Evolutionary conservation across 257 asterid genomes (phyloP), one percentile per base, ranked within the genome.

Genomic region (Verbena officinalis): DNA sequence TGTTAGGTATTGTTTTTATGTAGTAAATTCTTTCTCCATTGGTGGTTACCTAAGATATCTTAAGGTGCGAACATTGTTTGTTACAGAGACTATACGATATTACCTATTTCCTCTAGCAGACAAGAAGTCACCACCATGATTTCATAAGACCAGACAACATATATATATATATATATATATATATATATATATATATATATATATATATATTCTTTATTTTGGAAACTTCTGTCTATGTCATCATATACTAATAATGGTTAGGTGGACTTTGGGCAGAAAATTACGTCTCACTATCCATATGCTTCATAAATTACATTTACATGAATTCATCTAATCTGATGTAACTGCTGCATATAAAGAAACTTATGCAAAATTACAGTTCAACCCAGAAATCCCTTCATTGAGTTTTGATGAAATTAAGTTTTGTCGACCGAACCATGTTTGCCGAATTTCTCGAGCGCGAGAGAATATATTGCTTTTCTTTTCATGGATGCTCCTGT

Each of bases 381-480:
- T 36, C 39, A 10, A 12, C 6, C 54, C 33, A 27, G 23, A 52
- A 52, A 62, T 20, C 30, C 33, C 33, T 2, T 2, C 33, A 5
- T 27, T 27, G 33, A 27, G 33, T 27, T 27, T 27, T 5, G 2
- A 27, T 27, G 14, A 45, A 46, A 49, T 73, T 71, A 76, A 64
- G 10, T 49, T 58, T 48, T 40, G 52, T 78, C 77, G 16, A 75
- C 81, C 19, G 81, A 75, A 56, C 43, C 80, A 54, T 77, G 86
- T 51, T 80, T 79, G 44, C 89, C 87, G 9, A 82, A 90, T 78
- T 83, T 90, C 81, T 85, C 83, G 58, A 90, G 77, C n/a, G 98
- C 96, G 15, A 94, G 78, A 38, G 81, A 61, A 56, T 76, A 82
- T 65, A 82, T 54, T 16, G 78, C 76, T 74, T 82, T 82, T 48